Base-by-base conservation (phyloP, 169 alveolate genomes). In the Plasmodium vivax region DNA sequence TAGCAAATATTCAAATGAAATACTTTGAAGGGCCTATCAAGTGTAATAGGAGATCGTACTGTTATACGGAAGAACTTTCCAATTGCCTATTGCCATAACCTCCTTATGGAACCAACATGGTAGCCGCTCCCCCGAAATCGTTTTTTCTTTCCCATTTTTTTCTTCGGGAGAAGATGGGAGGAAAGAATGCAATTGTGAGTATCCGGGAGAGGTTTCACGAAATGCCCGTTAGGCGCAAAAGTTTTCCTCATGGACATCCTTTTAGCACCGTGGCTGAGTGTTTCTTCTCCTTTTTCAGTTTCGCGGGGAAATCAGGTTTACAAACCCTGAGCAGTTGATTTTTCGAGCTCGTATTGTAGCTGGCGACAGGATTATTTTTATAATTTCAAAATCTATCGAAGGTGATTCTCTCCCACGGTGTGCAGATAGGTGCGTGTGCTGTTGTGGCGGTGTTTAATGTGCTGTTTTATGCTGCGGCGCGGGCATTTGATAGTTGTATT, bases 1-100 rank as follows among this genome's bases (percentile, higher is more conserved):
- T 98, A 98, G 98, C 98, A 97, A 97, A 74, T 97, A 97, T 97
- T 97, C 36, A 98, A 96, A 95, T 96, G 98, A 75, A 75, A 97
- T 97, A 97, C 95, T 98, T 96, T 97, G 97, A 98, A 97, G 97
- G 98, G 88, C 56, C 88, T 82, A 68, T 68, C 7, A 68, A 51
- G 62, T 51, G 16, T 51, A 51, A 51, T 3, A 3, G 0, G 16
- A 38, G 6, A 51, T 51, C 23, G 62, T 51, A 14, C 16, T 51
- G 27, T 51, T 51, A 51, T 51, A 51, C 62, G 62, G 62, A 12
- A 14, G 16, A 51, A 51, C 1, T 51, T 51, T 51, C 62, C 62
- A 51, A 51, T 3, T 51, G 77, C 12, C 38, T 68, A 68, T 30
- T 27, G 77, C 77, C 77, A 68, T 68, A 68, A 14, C 38, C 77